These are phyloP conservation scores for Thelonectria blattea DNA, from an alignment of 2,329 filamentous ascomycete species.

Conservation along the genomic window DNA sequence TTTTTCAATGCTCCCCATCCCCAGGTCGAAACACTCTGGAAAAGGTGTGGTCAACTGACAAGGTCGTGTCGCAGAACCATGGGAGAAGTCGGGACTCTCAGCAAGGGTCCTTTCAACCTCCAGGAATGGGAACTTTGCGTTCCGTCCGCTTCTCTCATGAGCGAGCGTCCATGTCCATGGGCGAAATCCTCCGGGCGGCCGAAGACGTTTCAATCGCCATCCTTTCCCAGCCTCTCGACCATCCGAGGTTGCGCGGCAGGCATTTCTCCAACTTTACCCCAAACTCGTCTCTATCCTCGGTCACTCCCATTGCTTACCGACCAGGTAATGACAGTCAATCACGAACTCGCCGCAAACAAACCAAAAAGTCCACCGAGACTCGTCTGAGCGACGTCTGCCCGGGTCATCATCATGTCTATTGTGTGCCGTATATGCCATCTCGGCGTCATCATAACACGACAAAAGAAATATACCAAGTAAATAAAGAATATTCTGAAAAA, in stretches of 20 bases:
- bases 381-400: slow-evolving; percentile 33
- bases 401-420: slow-evolving; percentile 37
- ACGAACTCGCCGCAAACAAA: slow-evolving; percentile 16
- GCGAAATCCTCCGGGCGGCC: slow-evolving; percentile 7
- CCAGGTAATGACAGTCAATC: slow-evolving; percentile 19
- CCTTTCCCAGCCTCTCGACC: not conserved
- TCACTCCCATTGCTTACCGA: not conserved
- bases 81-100: slow-evolving; percentile 15
- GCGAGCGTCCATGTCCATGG: slow-evolving; percentile 7
- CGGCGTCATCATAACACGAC: slow-evolving; percentile 20
- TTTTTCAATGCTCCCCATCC: too few species aligned
- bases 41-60: slow-evolving; percentile 3
- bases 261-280: slow-evolving; percentile 8
- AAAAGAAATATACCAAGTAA: slow-evolving; percentile 15
- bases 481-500: slow-evolving; percentile 21
- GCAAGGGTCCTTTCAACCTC: not conserved
- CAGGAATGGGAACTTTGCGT: not conserved
- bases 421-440: slow-evolving; percentile 22
- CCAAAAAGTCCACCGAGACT: slow-evolving; percentile 13
- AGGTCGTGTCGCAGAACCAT: slow-evolving; percentile 8
- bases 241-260: slow-evolving; percentile 17
- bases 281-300: slow-evolving; percentile 8
- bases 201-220: slow-evolving; percentile 10
- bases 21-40: too few species aligned
- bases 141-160: too few species aligned